Evolutionary conservation across 2,329 filamentous ascomycete species (phyloP).

Genomic region (Cercospora sp.): DNA sequence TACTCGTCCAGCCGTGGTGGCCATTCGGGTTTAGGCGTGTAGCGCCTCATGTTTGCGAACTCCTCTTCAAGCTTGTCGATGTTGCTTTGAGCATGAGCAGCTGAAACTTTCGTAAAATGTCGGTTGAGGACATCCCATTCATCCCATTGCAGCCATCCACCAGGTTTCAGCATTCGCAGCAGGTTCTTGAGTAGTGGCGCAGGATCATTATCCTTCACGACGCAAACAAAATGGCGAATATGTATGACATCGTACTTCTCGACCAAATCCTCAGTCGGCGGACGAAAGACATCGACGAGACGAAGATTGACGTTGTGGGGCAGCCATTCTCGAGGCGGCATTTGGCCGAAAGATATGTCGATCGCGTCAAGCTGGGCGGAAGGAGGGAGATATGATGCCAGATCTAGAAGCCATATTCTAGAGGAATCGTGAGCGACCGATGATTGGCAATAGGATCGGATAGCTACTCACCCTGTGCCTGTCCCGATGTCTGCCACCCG

Average conservation of each 20-base stretch:
- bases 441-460: neutral
- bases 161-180: constrained; percentile 27
- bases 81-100: constrained; percentile 14
- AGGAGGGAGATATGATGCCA: constrained; percentile 24
- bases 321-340: constrained; percentile 22
- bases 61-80: constrained; percentile 29
- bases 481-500: constrained; percentile 26
- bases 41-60: constrained; percentile 23
- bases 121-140: constrained; percentile 28
- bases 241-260: constrained; percentile 32
- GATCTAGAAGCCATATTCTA: constrained; percentile 27
- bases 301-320: constrained; percentile 23
- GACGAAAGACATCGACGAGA: constrained; percentile 25
- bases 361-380: constrained; percentile 29
- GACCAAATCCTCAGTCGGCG: constrained; percentile 20
- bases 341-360: constrained; percentile 30
- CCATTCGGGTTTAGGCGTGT: constrained; percentile 24
- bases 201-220: constrained; percentile 29
- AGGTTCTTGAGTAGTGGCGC: constrained; percentile 25
- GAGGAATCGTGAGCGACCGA: neutral
- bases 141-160: constrained; percentile 29
- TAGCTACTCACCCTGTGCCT: constrained; percentile 21
- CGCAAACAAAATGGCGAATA: constrained; percentile 31
- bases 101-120: constrained; percentile 24
- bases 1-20: constrained; percentile 25